Conservation (phyloP, 1,284 basidiomycete species). For the Ustilago nuda region DNA sequence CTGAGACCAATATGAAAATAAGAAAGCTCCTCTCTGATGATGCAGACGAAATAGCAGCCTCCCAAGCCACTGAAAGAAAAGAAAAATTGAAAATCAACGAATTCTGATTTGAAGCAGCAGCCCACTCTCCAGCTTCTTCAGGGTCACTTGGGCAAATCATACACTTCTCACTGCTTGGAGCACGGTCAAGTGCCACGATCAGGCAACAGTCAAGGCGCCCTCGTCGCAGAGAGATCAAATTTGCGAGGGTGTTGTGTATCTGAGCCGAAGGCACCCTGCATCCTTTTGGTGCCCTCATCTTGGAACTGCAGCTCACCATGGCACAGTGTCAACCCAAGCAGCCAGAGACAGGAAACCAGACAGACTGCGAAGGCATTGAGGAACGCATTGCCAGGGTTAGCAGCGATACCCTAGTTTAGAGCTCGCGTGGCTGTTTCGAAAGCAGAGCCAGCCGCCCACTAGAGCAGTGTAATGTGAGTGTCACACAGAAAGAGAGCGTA, state of each 20-base stretch:
- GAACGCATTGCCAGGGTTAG: neutral
- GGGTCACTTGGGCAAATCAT: neutral
- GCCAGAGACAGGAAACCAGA: neutral
- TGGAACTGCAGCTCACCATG: neutral
- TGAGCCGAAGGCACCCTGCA: neutral
- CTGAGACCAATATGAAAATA: neutral
- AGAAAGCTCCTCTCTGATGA: neutral
- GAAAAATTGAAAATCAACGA: slow-evolving; percentile 16
- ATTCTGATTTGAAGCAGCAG: slow-evolving; percentile 4
- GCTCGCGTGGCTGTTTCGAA: slow-evolving; percentile 10
- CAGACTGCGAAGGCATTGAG: neutral
- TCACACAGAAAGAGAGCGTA: neutral
- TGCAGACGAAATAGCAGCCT: slow-evolving; percentile 1
- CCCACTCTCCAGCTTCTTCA: neutral
- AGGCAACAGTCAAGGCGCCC: neutral
- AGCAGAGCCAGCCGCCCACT: neutral
- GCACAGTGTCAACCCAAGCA: neutral
- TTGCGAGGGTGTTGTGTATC: neutral
- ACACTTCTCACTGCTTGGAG: neutral
- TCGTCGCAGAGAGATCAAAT: neutral
- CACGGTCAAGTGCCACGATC: neutral
- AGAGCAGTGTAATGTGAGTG: neutral
- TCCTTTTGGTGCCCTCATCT: neutral
- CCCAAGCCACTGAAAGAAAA: neutral
- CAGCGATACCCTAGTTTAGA: neutral